phyloP scores from a whole-genome alignment of 2,329 filamentous ascomycete species.

The Monosporascus sp. region DNA sequence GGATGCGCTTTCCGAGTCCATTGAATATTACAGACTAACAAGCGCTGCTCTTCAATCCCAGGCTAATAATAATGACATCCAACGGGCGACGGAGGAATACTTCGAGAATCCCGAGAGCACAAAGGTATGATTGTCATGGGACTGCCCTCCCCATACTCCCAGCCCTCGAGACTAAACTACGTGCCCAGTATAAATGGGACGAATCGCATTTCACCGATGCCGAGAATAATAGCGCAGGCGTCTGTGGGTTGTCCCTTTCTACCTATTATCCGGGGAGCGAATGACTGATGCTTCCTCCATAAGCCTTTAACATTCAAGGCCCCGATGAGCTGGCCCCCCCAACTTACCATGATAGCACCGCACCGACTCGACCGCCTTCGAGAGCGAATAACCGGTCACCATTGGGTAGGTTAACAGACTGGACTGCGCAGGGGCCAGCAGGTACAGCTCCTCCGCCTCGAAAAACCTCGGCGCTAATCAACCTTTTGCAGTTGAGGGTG shows the following conservation, averaged over 20 bases:
- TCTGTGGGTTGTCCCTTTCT: slow-evolving; percentile 32
- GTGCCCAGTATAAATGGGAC: slow-evolving; percentile 47
- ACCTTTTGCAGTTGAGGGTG: slow-evolving; percentile 24
- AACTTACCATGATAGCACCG: slow-evolving; percentile 36
- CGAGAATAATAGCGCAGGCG: slow-evolving; percentile 44
- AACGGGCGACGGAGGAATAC: slow-evolving; percentile 46
- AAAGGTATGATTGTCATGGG: slow-evolving; percentile 28
- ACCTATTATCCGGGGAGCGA: background rate
- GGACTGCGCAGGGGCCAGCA: slow-evolving; percentile 36
- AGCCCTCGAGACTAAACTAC: slow-evolving; percentile 6
- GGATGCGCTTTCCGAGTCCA: background rate
- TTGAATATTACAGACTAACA: background rate
- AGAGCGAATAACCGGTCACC: slow-evolving; percentile 53
- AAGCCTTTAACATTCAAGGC: slow-evolving; percentile 53
- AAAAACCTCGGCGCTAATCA: slow-evolving; percentile 19
- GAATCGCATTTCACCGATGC: slow-evolving; percentile 48
- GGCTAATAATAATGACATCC: slow-evolving; percentile 41
- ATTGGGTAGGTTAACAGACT: slow-evolving; percentile 46
- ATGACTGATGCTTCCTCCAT: slow-evolving; percentile 7
- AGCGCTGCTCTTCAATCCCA: slow-evolving; percentile 9
- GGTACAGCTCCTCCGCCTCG: slow-evolving; percentile 29
- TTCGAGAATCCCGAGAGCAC: slow-evolving; percentile 40
- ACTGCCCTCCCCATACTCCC: background rate
- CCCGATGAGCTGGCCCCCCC: slow-evolving; percentile 40
- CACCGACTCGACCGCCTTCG: slow-evolving; percentile 59